Base-by-base conservation (phyloP, 2,329 filamentous ascomycete genomes). In the Aspergillus transmontanensis region DNA sequence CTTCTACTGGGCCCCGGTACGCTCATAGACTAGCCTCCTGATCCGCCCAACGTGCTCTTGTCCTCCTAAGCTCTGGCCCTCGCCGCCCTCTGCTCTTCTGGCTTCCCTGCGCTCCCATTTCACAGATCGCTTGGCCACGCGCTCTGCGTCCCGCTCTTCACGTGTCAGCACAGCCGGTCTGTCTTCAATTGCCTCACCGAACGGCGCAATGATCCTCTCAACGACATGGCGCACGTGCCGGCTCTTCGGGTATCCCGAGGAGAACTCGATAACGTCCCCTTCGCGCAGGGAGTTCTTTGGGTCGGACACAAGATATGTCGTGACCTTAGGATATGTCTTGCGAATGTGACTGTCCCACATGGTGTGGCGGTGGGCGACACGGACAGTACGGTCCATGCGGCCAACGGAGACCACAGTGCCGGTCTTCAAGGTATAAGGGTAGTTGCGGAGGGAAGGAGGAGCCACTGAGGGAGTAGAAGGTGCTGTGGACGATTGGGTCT, bases 211-310 rank as follows among this genome's bases (percentile, higher is more conserved):
- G 58, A 81, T 81, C 11, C 77, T 69, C 66, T 81, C 78, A 14
- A 81, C 78, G 5, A 81, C 78, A 62, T 80, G 78, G 19, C 71
- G 70, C 56, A 81, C 78, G 26, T 68, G 69, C 14, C 75, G 74
- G 60, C 76, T 77, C 68, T 77, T 76, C 2, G 75, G 76, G 19
- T 69, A 73, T 1, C 78, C 79, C 9, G 76, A 79, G 59, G 77
- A 76, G 63, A 81, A 81, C 64, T 81, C 77, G 61, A 81, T 78
- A 57, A 80, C 76, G 59, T 81, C 79, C n/a, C 79, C 79, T 45
- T 78, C 73, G 46, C 79, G 77, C 41, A 80, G 72, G 9, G 78
- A 80, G 67, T 80, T 74, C 59, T 69, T 72, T 14, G 79, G 79
- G 63, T 81, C 79, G 1, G 74, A 70, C 1, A 81, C 79, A 9